phyloP scores from a whole-genome alignment of 192 early-diverging fungal species.

The Phlyctochytrium planicorne region DNA sequence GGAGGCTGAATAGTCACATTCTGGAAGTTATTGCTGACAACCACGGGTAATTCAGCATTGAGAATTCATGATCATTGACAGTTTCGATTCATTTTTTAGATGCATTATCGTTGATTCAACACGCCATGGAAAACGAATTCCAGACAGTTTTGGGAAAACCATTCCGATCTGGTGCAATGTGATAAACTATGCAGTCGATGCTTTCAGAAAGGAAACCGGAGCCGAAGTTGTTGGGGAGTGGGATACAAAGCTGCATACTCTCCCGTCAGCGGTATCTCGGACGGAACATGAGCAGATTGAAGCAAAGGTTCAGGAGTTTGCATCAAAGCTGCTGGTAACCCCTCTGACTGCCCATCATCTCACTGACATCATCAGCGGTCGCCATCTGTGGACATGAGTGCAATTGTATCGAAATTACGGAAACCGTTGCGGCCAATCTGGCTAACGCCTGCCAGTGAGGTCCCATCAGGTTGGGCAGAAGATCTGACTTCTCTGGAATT shows the following conservation, averaged over 20 bases:
- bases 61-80: not conserved
- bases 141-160: conserved; percentile 82
- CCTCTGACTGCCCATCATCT: not conserved
- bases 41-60: conserved; percentile 48
- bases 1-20: conserved; percentile 76
- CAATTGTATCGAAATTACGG: conserved; percentile 20
- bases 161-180: conserved; percentile 88
- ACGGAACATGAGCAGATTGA: conserved; percentile 74
- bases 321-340: conserved; percentile 45
- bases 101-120: conserved; percentile 89
- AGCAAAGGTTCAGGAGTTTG: conserved; percentile 56
- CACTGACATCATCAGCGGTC: not conserved
- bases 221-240: conserved; percentile 26
- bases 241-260: conserved; percentile 64
- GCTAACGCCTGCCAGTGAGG: conserved; percentile 66
- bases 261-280: conserved; percentile 59
- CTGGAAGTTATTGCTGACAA: conserved; percentile 52
- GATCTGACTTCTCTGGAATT: conserved; percentile 36
- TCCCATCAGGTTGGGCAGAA: conserved; percentile 25
- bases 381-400: conserved; percentile 22
- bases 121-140: conserved; percentile 77
- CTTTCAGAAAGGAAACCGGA: not conserved
- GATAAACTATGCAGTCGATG: conserved; percentile 56
- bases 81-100: conserved; percentile 30
- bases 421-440: conserved; percentile 84